Base-by-base conservation (phyloP, 2,329 filamentous ascomycete genomes). In the Metarhizium rileyi region DNA sequence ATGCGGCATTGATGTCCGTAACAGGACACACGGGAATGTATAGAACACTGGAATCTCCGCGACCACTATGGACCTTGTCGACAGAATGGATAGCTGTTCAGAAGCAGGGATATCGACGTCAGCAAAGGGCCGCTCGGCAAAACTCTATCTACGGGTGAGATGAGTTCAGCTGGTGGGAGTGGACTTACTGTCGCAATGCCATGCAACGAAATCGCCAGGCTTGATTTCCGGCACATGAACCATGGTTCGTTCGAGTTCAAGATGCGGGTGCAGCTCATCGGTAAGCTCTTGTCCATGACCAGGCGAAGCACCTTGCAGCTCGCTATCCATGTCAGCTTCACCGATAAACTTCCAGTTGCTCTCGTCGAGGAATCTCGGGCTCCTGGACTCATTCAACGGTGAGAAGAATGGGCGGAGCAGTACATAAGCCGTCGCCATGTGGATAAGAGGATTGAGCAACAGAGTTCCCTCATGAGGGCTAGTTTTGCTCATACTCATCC, bases 21-120 rank as follows among this genome's bases (percentile, higher is more conserved):
- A 89, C 74, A 0, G 90, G 90, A 49, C 87, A 93, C 0, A 87
- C 83, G 0, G 90, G 90, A 49, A 96, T 95, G 60, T 96, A 96
- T 52, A 96, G 61, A 0, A 95, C 90, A 57, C 84, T 90, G 0
- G 86, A 89, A 64, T 96, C 90, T 0, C 71, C 66, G 2, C 68
- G 73, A 1, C 90, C 91, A 1, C 66, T 66, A 62, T 96, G 90
- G 1, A 83, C 73, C 56, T 80, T 83, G 68, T 96, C 90, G 0
- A 96, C 90, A 0, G 88, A 80, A 63, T 95, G 90, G 45, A 94
- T 85, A 3, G 70, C 75, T 67, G 26, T 2, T 30, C 38, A 49
- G 23, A 12, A 28, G n/a, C 3, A 8, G 27, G 10, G 14, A n/a
- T 16, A 20, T 5, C 5, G 8, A 38, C 23, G 25, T 50, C 12